Evolutionary conservation across 345 rosid species (phyloP), one percentile per base, ranked within the genome.

Genomic region (Citrus medica): DNA sequence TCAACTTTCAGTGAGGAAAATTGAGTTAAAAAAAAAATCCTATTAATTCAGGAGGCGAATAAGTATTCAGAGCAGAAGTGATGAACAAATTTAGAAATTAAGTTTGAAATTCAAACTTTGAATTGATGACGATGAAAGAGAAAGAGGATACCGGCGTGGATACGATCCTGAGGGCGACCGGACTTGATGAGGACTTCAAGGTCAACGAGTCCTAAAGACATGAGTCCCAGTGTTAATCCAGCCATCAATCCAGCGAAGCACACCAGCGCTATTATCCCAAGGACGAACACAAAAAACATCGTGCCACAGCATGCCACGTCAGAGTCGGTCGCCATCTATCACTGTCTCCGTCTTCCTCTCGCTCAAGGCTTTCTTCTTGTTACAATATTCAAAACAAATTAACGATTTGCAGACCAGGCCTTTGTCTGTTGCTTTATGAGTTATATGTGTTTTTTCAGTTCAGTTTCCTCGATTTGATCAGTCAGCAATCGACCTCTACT

Each of bases 161-260:
- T 79, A 59, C 98, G 95, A 82, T 93, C 98, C 80, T 87, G 92
- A 82, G 97, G 97, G 72, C 89, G 97, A 32, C 97, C 99, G 75
- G 97, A 87, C 86, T 87, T 93, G 80, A 89, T 93, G 84, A 93
- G 98, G 80, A 95, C 98, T 82, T 95, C 98, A 48, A 93, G 97
- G 90, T 93, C 98, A 84, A 95, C 98, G 66, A 95, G 92, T 46
- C 92, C 97, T 4, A 93, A 86, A 69, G 99, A 95, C 98, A 95
- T 93, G 85, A 95, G 97, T 65, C 97, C 99, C 1, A 93, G 92
- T 0, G 99, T 95, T n/a, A 95, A 71, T 27, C 99, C 99, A 21
- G 99, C 96, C 98, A 95, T 93, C 64, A 95, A 80, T 0, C 98
- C 99, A 21, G 97, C 98, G 82, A 93, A 95, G 28, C 80, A 7